Conservation (phyloP, 2,329 filamentous ascomycete species). For the Pochonia chlamydosporia region DNA sequence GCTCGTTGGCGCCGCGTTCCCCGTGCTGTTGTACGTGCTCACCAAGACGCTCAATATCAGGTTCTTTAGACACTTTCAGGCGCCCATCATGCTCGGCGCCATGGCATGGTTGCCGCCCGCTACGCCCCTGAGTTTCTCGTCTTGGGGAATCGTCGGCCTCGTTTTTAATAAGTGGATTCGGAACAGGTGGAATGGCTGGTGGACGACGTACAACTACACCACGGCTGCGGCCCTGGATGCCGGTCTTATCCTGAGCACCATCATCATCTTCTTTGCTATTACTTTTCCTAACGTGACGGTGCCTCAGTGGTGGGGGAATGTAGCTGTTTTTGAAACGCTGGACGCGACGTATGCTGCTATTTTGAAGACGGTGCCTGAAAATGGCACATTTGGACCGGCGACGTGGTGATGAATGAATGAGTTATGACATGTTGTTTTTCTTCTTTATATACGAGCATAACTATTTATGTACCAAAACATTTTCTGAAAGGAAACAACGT, state of each 20-base stretch:
- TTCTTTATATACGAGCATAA: no score
- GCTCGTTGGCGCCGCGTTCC: conserved; percentile 43
- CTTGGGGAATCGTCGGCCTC: conserved; percentile 52
- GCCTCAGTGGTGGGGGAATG: conserved; percentile 46
- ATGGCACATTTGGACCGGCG: conserved; percentile 24
- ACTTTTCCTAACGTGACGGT: conserved; percentile 28
- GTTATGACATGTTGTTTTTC: no score
- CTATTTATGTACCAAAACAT: no score
- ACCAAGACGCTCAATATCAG: conserved; percentile 19
- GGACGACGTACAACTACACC: conserved; percentile 40
- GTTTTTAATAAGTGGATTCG: conserved; percentile 54
- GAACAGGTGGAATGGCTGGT: conserved; percentile 51
- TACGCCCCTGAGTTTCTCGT: conserved; percentile 52
- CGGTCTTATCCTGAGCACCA: conserved; percentile 30
- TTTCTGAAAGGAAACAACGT: no score
- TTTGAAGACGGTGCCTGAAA: conserved; percentile 16
- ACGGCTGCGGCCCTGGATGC: conserved; percentile 34
- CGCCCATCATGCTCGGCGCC: conserved; percentile 53
- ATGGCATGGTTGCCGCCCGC: conserved; percentile 51
- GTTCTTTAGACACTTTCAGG: conserved; percentile 44
- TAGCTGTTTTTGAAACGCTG: conserved; percentile 33
- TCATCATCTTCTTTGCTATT: conserved; percentile 22
- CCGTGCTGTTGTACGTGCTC: conserved; percentile 39
- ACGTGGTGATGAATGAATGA: conserved; percentile 24
- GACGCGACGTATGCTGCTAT: conserved; percentile 18